A percentile compares a stretch with the other conserved stretches of the same genome.
Evolutionary conservation across 805 yeast genomes (phyloP).

Genomic region (Lipomyces oligophaga): DNA sequence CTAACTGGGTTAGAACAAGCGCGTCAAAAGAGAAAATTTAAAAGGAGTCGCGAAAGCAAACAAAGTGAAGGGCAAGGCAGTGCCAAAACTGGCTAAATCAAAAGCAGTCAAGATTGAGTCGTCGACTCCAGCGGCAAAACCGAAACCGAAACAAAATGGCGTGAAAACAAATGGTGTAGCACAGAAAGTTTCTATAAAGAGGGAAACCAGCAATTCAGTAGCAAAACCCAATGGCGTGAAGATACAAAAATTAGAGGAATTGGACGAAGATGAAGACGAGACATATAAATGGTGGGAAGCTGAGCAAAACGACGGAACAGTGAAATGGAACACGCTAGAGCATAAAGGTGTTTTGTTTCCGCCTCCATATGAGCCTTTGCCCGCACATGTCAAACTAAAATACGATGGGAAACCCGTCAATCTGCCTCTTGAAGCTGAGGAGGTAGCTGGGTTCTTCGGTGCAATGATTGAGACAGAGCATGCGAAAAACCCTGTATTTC

Average conservation of each 20-base stretch:
- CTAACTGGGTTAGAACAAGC: slow-evolving; percentile 2
- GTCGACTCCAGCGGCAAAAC: too few relatives aligned
- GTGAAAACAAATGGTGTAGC: background rate
- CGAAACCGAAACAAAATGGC: background rate
- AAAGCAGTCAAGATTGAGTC: background rate
- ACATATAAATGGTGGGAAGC: slow-evolving; percentile 85
- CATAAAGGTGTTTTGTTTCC: slow-evolving; percentile 94
- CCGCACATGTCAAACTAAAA: slow-evolving; percentile 65
- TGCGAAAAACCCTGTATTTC: slow-evolving; percentile 80
- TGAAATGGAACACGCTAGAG: slow-evolving; percentile 80
- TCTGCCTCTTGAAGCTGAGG: slow-evolving; percentile 81
- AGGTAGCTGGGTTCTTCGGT: slow-evolving; percentile 92
- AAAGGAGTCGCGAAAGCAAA: background rate
- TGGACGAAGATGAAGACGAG: slow-evolving; percentile 51
- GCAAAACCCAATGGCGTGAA: background rate
- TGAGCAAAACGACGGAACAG: slow-evolving; percentile 55
- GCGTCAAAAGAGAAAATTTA: slow-evolving; percentile 1
- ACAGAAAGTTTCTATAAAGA: background rate
- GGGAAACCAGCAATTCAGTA: background rate
- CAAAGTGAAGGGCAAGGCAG: background rate
- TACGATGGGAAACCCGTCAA: slow-evolving; percentile 74
- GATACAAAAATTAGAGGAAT: slow-evolving; percentile 1
- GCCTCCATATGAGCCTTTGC: slow-evolving; percentile 84
- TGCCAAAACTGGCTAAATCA: too few relatives aligned
- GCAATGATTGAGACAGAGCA: slow-evolving; percentile 87